A percentile compares a stretch with the other conserved stretches of the same genome.
These are phyloP conservation scores for Populus hybrid DNA, from an alignment of 441 rosid genomes.

Conservation along the genomic window DNA sequence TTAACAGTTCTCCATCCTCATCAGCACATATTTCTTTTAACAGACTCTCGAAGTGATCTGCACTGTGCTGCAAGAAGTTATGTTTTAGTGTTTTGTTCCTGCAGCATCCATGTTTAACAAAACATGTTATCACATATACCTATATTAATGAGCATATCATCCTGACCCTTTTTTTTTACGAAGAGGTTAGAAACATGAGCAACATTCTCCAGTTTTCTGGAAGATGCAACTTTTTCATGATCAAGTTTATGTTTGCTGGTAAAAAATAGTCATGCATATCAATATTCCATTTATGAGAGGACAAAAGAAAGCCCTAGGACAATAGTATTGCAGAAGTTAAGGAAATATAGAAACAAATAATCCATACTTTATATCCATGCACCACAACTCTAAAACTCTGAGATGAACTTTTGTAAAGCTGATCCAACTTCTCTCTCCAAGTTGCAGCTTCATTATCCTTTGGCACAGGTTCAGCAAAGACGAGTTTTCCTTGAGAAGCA, in stretches of 20 bases:
- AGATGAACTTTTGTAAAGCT: slow-evolving; percentile 94
- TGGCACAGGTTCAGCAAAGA: slow-evolving; percentile 89
- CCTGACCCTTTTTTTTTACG: too few species aligned
- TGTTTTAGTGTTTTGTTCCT: slow-evolving; percentile 21
- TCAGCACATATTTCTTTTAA: slow-evolving; percentile 97
- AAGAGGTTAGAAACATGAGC: not conserved
- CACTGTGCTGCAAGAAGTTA: slow-evolving; percentile 89
- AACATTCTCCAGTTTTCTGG: not conserved
- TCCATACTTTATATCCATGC: slow-evolving; percentile 94
- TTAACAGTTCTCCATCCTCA: slow-evolving; percentile 89
- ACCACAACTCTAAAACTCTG: slow-evolving; percentile 98
- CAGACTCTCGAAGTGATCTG: slow-evolving; percentile 93
- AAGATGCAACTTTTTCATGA: not conserved
- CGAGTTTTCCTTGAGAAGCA: slow-evolving; percentile 80
- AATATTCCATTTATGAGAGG: too few species aligned
- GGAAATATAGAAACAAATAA: not conserved
- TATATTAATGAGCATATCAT: too few species aligned
- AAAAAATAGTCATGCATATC: too few species aligned
- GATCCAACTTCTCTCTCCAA: slow-evolving; percentile 98
- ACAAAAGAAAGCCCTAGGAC: not conserved
- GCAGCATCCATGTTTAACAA: not conserved
- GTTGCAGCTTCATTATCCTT: slow-evolving; percentile 98
- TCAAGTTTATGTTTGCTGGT: too few species aligned
- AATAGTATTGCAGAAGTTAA: not conserved
- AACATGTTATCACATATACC: too few species aligned